A percentile compares a stretch with the other conserved stretches of the same genome.
Evolutionary conservation across 257 asterid species (phyloP).

Genomic region (Cruciata laevipes): DNA sequence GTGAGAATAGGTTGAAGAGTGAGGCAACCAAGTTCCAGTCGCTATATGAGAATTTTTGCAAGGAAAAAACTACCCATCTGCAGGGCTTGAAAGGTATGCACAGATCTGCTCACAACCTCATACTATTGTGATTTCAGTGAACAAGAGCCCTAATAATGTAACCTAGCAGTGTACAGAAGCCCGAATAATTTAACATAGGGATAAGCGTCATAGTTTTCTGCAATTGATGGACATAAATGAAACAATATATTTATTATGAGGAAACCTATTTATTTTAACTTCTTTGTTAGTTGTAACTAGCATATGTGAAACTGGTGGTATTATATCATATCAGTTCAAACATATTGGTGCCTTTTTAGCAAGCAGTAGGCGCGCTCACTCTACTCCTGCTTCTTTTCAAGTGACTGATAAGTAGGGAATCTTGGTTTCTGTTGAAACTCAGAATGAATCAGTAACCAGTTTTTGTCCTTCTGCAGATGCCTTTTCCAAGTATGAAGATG

Average conservation of each 20-base stretch:
- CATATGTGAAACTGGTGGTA: neutral
- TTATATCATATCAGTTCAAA: neutral
- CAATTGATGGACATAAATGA: neutral
- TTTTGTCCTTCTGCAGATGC: constrained; percentile 44
- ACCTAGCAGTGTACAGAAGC: too few species aligned
- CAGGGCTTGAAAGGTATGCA: constrained; percentile 3
- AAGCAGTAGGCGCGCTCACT: neutral
- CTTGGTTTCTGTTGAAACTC: constrained; percentile 2
- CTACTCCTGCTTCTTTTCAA: neutral
- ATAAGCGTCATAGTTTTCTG: neutral
- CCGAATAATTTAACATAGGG: neutral
- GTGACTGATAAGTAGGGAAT: neutral
- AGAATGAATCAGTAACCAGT: neutral
- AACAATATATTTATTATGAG: neutral
- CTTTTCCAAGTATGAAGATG: constrained; percentile 76
- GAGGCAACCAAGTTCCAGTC: constrained; percentile 69
- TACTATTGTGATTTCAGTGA: neutral
- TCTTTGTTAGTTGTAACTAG: neutral
- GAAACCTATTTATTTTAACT: neutral
- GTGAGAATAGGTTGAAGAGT: constrained; percentile 68
- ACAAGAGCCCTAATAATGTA: neutral
- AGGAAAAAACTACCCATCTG: constrained; percentile 1
- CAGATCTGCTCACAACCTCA: neutral
- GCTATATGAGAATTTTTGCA: constrained; percentile 33
- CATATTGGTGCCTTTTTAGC: neutral